Evolutionary conservation across 768 basidiomycete genomes (phyloP).

Genomic region (Cystobasidium tubakii): DNA sequence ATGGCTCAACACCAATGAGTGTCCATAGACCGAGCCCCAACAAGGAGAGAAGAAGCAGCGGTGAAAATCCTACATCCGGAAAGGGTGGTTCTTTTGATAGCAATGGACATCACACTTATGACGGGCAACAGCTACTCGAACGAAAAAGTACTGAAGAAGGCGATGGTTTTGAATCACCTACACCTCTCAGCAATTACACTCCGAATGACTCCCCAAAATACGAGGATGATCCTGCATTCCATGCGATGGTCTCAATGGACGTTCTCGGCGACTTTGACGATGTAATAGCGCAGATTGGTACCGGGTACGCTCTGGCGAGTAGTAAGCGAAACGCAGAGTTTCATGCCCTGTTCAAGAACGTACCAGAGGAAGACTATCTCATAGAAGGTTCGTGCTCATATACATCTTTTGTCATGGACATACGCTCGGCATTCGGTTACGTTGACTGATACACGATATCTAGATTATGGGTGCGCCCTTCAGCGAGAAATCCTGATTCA

Average conservation of each 20-base stretch:
- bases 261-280: slow-evolving; percentile 45
- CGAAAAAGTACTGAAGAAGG: slow-evolving; percentile 25
- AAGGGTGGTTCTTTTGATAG: not conserved
- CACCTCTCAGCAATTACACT: slow-evolving; percentile 30
- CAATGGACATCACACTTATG: not conserved
- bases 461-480: slow-evolving; percentile 95
- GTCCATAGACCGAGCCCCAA: not conserved
- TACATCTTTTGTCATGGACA: not conserved
- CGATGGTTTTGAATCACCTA: slow-evolving; percentile 24
- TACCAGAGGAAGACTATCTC: slow-evolving; percentile 92
- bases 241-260: slow-evolving; percentile 42
- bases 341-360: slow-evolving; percentile 79
- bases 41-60: not conserved
- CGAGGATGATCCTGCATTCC: slow-evolving; percentile 29
- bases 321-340: slow-evolving; percentile 91
- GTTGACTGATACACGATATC: too few species aligned
- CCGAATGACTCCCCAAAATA: slow-evolving; percentile 29
- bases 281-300: slow-evolving; percentile 43
- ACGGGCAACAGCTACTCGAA: not conserved
- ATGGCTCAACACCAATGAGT: not conserved
- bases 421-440: not conserved
- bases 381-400: slow-evolving; percentile 72
- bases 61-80: not conserved
- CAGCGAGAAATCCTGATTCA: slow-evolving; percentile 95
- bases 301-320: slow-evolving; percentile 82